Base-by-base conservation (phyloP, 1,284 basidiomycete genomes). In the Ganoderma sinense region DNA sequence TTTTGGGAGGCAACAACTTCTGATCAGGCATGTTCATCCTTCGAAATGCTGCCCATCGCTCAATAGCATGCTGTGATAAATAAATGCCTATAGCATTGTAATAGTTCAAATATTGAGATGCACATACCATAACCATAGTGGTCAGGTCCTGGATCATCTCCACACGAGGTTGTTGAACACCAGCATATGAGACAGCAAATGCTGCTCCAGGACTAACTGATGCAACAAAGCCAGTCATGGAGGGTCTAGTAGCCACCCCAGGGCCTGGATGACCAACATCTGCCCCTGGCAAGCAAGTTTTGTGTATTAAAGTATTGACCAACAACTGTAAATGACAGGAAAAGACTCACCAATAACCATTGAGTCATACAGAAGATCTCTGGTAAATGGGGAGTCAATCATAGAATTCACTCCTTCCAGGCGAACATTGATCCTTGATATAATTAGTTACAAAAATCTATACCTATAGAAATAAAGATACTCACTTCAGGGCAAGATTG, bases 221-320 rank as follows among this genome's bases (percentile, higher is more conserved):
- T 5, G 83, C 86, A 0, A 90, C 89, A 0, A 90, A 70, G n/a
- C 84, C 81, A 0, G 88, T 80, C 4, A 89, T 82, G 0, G 89
- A 90, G 0, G 89, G 89, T 23, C 82, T 77, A 11, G 71, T 67
- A 1, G 56, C 65, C 1, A 80, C 69, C 0, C 86, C 85, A n/a
- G 87, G 84, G 0, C 81, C 82, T 1, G 87, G 84, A 70, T 89
- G 87, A 3, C 83, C 79, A 2, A 87, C 87, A 74, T 89, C 88
- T 0, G 85, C 84, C 56, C 88, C 85, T 87, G 29, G 7, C 18
- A 6, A 33, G 18, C 29, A 26, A 56, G 31, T 31, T 11, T 31
- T 13, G 20, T 33, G 18, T 26, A 20, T 56, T 5, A 33, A 20
- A 20, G 18, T 26, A 20, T 56, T 5, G 20, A 20, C 29, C 29